A percentile compares a stretch with the other conserved stretches of the same genome.
Conservation (phyloP, 257 asterid genomes). For the Orobanche coerulescens region DNA sequence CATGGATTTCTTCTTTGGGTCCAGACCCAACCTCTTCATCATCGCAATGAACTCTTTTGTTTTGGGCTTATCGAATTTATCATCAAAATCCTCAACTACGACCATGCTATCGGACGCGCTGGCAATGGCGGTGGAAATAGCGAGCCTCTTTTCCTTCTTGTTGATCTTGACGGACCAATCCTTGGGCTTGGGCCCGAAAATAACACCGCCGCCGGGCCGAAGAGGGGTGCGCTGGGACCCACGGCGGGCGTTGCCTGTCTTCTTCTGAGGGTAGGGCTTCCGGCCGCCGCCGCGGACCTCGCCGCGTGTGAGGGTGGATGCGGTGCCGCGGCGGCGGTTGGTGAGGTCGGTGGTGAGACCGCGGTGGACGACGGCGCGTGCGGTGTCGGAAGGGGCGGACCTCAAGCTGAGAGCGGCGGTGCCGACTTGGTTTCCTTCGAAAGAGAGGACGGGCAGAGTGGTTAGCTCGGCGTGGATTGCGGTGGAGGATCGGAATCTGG, state of each 20-base stretch:
- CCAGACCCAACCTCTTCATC: constrained; percentile 77
- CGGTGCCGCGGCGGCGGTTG: constrained; percentile 89
- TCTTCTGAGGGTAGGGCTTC: constrained; percentile 84
- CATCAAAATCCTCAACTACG: constrained; percentile 79
- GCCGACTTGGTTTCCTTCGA: constrained; percentile 74
- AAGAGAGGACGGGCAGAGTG: constrained; percentile 71
- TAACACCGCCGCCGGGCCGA: constrained; percentile 92
- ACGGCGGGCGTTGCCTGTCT: constrained; percentile 85
- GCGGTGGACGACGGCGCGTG: constrained; percentile 97
- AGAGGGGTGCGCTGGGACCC: constrained; percentile 89
- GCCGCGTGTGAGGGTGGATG: constrained; percentile 90
- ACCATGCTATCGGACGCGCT: constrained; percentile 65
- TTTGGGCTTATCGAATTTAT: constrained; percentile 72
- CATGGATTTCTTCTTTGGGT: constrained; percentile 73
- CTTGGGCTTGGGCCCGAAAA: constrained; percentile 92
- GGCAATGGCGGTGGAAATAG: constrained; percentile 76
- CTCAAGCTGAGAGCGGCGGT: constrained; percentile 62
- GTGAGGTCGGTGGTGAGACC: constrained; percentile 86
- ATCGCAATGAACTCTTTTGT: constrained; percentile 74
- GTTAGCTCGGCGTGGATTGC: constrained; percentile 45
- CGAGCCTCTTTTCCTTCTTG: constrained; percentile 77
- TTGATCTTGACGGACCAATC: constrained; percentile 90
- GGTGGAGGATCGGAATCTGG: constrained; percentile 15
- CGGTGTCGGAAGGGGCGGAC: constrained; percentile 78
- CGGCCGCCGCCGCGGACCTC: constrained; percentile 91